A percentile compares a stretch with the other conserved stretches of the same genome.
Conservation (phyloP, 352 stramenopile species). For the Phytophthora pistaciae region DNA sequence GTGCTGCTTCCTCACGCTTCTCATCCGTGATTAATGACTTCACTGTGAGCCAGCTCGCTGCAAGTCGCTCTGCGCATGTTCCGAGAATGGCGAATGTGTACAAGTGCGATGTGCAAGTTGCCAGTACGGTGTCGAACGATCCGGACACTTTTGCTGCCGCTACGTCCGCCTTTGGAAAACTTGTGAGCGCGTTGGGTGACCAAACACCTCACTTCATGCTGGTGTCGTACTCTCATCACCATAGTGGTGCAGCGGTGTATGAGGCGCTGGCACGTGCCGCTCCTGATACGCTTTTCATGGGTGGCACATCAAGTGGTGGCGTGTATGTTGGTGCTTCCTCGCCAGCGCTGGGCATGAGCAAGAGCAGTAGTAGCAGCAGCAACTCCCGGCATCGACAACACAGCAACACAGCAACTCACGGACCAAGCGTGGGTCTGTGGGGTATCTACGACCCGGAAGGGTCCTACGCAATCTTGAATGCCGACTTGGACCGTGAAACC, state of each 20-base stretch:
- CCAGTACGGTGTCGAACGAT: constrained; percentile 73
- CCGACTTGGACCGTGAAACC: constrained; percentile 62
- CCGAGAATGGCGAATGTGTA: constrained; percentile 28
- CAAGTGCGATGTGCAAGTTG: constrained; percentile 73
- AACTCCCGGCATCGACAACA: constrained; percentile 46
- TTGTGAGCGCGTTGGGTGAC: constrained; percentile 65
- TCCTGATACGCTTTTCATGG: constrained; percentile 86
- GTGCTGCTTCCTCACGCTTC: constrained; percentile 36
- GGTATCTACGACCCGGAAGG: constrained; percentile 87
- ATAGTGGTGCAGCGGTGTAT: constrained; percentile 64
- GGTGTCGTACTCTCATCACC: constrained; percentile 77
- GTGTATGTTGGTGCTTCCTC: constrained; percentile 51
- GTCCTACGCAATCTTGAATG: constrained; percentile 82
- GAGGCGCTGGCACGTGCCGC: constrained; percentile 66
- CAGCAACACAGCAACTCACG: constrained; percentile 27
- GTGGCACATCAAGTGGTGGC: constrained; percentile 73
- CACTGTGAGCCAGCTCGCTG: constrained; percentile 30
- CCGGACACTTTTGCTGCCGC: constrained; percentile 62
- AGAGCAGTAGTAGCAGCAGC: constrained; percentile 37
- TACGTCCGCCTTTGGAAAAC: constrained; percentile 63
- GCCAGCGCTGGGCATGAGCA: constrained; percentile 25
- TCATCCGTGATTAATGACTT: constrained; percentile 39
- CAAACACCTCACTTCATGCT: constrained; percentile 83
- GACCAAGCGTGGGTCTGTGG: constrained; percentile 72
- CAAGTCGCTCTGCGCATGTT: constrained; percentile 32